Conservation (phyloP, 306 rosid species). For the Quercus agrifolia region DNA sequence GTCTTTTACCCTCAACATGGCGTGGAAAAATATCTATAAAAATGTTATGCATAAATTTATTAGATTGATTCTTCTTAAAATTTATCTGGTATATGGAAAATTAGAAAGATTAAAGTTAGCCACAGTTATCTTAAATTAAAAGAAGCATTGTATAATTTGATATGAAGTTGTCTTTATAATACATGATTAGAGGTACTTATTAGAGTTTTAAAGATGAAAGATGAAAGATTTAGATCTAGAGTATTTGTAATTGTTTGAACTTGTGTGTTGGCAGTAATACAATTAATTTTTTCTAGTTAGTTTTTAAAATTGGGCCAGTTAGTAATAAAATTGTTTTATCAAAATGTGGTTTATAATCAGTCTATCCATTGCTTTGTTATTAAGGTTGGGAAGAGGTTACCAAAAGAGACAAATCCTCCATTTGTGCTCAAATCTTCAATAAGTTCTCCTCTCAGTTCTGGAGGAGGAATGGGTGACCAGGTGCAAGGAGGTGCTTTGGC, state of each 20-base stretch:
- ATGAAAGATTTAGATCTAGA: background rate
- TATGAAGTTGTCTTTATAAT: background rate
- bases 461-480: slow-evolving; percentile 97
- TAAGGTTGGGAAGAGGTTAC: slow-evolving; percentile 31
- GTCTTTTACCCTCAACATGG: slow-evolving; percentile 64
- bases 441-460: slow-evolving; percentile 81
- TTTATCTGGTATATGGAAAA: background rate
- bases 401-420: slow-evolving; percentile 87
- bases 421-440: slow-evolving; percentile 84
- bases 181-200: background rate
- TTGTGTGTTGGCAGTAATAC: background rate
- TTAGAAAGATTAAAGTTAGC: background rate
- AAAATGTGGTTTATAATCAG: background rate
- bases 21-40: slow-evolving; percentile 56
- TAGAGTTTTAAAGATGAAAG: background rate
- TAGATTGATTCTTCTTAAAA: background rate
- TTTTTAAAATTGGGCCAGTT: background rate
- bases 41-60: slow-evolving; percentile 7
- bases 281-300: too few species aligned
- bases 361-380: background rate
- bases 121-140: background rate
- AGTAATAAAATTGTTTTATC: background rate
- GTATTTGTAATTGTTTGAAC: background rate
- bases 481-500: slow-evolving; percentile 71
- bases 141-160: background rate